Base-by-base conservation (phyloP, 805 yeast species). In the Lachancea sp. region DNA sequence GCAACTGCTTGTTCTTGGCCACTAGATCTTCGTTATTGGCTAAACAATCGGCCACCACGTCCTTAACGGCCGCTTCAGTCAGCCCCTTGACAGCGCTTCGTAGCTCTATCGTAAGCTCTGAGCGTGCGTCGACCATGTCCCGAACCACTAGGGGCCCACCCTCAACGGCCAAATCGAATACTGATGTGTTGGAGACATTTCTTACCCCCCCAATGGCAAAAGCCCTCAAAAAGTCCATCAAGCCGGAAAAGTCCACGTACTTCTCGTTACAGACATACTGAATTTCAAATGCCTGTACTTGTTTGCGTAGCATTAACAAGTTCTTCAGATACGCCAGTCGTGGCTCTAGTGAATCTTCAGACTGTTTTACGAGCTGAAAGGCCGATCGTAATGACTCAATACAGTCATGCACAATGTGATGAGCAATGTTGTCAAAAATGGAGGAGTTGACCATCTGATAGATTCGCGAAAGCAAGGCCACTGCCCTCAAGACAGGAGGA, bases 391-490 rank as follows among this genome's bases (percentile, higher is more conserved):
- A 64, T 6, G 93, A 78, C 13, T 67, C 56, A 31, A 88, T 75
- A 54, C 93, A 82, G 36, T 83, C 75, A 58, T 86, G 96, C 3
- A 91, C 85, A 42, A 88, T 81, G 46, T 84, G 79, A 60, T 88
- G 95, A 0, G 96, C 95, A 51, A 90, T 66, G 57, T 87, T 95
- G 60, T 88, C 95, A 66, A 90, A 91, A 1, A 88, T 85, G 11
- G 74, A 67, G 2, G 90, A 79, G 52, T 82, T 82, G 31, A 91
- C 76, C 55, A 89, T 69, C 55, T 86, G 95, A 58, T 87, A 86
- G 18, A 90, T 82, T 58, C 79, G 84, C 29, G 88, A 81, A 26
- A 90, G 67, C 5, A 91, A 65, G 0, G 82, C 74, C 36, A 89
- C 66, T 0, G 95, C 81, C 45, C 77, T 77, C 3, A 77, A 73